Base-by-base conservation (phyloP, 1,284 basidiomycete genomes). In the Naganishia albida region DNA sequence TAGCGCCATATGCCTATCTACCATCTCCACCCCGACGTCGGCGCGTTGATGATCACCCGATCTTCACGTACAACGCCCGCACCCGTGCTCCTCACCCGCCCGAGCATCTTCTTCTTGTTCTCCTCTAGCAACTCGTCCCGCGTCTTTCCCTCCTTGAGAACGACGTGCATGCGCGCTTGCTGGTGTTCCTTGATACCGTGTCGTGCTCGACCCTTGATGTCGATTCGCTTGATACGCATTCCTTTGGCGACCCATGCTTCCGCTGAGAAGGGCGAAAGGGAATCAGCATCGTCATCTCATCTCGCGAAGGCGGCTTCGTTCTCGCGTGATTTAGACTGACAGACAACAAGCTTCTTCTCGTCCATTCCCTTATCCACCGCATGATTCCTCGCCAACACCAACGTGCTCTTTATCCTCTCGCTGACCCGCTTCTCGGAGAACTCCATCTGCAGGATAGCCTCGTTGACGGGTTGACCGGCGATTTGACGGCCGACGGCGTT, bases 231-330 rank as follows among this genome's bases (percentile, higher is more conserved):
- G 48, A 85, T 79, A 65, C 84, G 83, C 48, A 82, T 83, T 0
- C 92, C 93, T 78, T 98, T 97, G 63, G 85, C 88, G 18, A 97
- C 92, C 93, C 93, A 98, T 15, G 93, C 86, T 80, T 97, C 87
- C 65, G 88, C 91, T 93, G 50, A 38, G 44, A 18, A 30, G 28
- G 50, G 49, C 51, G 10, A 42, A 46, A 49, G 28, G 7, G 28
- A 2, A n/a, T 65, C 49, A 59, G 63, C 25, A 7, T 51, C 28
- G 6, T 30, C 34, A 34, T 34, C 34, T 34, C 34, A 34, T 34
- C 4, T 34, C 34, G 34, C 34, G 34, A 18, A 26, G 7, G n/a
- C 34, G 13, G 7, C 20, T 39, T 16, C 26, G 43, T 15, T 48
- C 7, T 30, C n/a, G 18, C 39, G 38, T 3, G 8, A 44, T 20